Conservation (phyloP, 1,139 yeast genomes). For the Hansenula sp. region DNA sequence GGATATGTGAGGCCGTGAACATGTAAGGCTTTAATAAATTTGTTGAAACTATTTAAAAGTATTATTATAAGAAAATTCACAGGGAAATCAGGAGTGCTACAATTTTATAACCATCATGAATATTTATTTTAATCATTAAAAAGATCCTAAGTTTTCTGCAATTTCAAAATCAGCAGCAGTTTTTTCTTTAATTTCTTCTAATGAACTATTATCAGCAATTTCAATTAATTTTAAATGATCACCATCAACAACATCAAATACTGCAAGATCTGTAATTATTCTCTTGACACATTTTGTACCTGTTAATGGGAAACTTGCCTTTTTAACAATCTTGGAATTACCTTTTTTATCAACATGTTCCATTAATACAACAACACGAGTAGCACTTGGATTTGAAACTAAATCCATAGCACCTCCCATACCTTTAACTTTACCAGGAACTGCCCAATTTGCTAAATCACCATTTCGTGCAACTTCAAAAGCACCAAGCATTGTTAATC, state of each 20-base stretch:
- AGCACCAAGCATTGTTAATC: conserved; percentile 44
- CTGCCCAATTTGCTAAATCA: conserved; percentile 49
- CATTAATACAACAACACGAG: conserved; percentile 45
- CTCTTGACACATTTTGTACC: conserved; percentile 41
- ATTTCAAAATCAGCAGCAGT: conserved; percentile 40
- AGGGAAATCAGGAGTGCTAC: no score
- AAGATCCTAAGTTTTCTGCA: conserved; percentile 26
- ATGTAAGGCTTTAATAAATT: no score
- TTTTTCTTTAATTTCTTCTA: conserved; percentile 35
- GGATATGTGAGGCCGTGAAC: no score
- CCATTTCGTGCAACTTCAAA: conserved; percentile 44
- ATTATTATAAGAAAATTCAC: no score
- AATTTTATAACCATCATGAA: no score
- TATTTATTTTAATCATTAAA: neutral
- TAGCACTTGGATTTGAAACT: conserved; percentile 41
- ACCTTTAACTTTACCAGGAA: conserved; percentile 47
- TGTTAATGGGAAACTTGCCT: conserved; percentile 43
- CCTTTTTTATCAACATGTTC: conserved; percentile 47
- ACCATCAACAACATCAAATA: conserved; percentile 37
- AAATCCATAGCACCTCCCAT: conserved; percentile 59
- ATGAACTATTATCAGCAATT: conserved; percentile 32
- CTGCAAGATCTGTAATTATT: conserved; percentile 46
- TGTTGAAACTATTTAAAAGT: no score
- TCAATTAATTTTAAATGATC: conserved; percentile 38
- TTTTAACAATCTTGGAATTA: conserved; percentile 39